These are phyloP conservation scores for Claviceps purpurea DNA, from an alignment of 2,329 filamentous ascomycete species.

Conservation along the genomic window DNA sequence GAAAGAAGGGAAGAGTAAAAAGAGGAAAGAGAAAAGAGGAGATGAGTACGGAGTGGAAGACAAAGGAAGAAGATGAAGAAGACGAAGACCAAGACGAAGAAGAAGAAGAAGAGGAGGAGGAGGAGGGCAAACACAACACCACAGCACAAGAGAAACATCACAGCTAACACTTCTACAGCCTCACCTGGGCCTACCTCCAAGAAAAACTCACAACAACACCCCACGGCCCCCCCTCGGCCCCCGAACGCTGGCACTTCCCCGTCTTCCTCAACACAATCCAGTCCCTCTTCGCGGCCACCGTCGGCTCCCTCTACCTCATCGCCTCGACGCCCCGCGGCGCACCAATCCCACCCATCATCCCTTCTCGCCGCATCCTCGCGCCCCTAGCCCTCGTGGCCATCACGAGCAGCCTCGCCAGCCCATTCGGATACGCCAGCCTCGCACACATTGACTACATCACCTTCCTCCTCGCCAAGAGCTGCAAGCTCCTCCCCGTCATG, in stretches of 20 bases:
- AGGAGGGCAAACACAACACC: not conserved
- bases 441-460: conserved; percentile 96
- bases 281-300: conserved; percentile 72
- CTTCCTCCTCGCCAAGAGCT: conserved; percentile 92
- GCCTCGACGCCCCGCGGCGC: conserved; percentile 38
- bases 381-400: conserved; percentile 77
- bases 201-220: conserved; percentile 92
- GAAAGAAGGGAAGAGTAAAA: no score
- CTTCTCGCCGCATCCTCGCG: conserved; percentile 56
- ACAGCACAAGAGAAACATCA: not conserved
- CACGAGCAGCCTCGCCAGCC: conserved; percentile 79
- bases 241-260: conserved; percentile 79
- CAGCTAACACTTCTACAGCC: conserved; percentile 29
- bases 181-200: conserved; percentile 94
- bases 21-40: no score
- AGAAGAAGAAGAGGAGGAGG: not conserved
- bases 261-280: conserved; percentile 96
- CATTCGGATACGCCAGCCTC: conserved; percentile 86
- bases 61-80: no score
- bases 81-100: no score
- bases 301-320: conserved; percentile 69
- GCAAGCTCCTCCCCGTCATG: conserved; percentile 99
- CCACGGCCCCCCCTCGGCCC: conserved; percentile 51
- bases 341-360: conserved; percentile 55
- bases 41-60: no score